Evolutionary conservation across 2,329 filamentous ascomycete species (phyloP).

Genomic region (Davidsoniella australis): DNA sequence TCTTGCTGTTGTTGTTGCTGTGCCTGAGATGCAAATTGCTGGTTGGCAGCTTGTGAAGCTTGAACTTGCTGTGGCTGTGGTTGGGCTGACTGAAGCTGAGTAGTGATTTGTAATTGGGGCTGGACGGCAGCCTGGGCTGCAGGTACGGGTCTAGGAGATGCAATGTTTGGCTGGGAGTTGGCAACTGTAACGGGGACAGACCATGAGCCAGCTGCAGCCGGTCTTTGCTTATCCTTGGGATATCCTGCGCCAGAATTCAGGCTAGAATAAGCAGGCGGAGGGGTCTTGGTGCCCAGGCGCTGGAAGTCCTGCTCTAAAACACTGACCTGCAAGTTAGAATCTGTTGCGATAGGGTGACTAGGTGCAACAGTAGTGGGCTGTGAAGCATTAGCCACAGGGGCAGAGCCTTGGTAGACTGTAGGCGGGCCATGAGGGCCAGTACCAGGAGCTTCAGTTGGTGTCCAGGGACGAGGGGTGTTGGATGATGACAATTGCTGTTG

Average conservation of each 20-base stretch:
- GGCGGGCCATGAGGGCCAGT: constrained; percentile 78
- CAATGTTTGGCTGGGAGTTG: constrained; percentile 3
- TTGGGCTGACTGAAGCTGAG: constrained; percentile 6
- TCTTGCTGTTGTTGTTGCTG: background rate
- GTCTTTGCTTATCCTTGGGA: constrained; percentile 60
- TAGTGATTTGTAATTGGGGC: constrained; percentile 8
- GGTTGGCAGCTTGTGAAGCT: background rate
- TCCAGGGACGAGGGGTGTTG: constrained; percentile 57
- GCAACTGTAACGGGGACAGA: constrained; percentile 8
- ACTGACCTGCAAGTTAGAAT: constrained; percentile 36
- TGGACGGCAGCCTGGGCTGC: constrained; percentile 8
- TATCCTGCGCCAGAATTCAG: constrained; percentile 46
- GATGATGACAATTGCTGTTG: constrained; percentile 1
- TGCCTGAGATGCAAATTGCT: background rate
- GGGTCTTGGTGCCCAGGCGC: constrained; percentile 64
- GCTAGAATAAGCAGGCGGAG: constrained; percentile 89
- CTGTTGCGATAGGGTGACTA: constrained; percentile 1
- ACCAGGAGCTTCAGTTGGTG: constrained; percentile 78
- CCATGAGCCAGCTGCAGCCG: constrained; percentile 14
- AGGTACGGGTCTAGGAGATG: constrained; percentile 12
- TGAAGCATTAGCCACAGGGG: constrained; percentile 22
- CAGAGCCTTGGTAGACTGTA: constrained; percentile 72
- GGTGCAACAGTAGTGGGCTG: background rate
- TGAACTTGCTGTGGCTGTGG: constrained; percentile 5
- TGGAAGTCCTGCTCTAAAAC: constrained; percentile 77